Evolutionary conservation across 495 filamentous ascomycete species (phyloP), one percentile per base, ranked within the genome.

Genomic region (Xeromyces bisporus): DNA sequence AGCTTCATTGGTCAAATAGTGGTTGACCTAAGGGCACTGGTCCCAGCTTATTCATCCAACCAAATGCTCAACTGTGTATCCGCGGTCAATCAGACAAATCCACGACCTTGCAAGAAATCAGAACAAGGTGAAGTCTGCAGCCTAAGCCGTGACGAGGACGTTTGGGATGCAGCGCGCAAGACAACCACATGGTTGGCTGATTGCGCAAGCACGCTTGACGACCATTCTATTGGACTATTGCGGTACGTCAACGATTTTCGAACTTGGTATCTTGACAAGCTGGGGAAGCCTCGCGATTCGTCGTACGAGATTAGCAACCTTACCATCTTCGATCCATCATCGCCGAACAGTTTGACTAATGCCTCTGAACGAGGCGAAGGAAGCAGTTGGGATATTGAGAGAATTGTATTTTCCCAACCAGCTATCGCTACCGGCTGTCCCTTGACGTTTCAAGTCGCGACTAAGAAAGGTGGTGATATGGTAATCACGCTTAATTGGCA

Each of bases 401-500:
- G 29, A 9, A 24, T 38, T 25, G 3, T 38, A 1, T 39, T 47
- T 15, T 41, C 37, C 1, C 43, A 43, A 15, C 38, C 43, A 8
- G 36, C 31, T 6, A 43, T 43, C 30, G 40, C 34, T 1, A 40
- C 29, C 11, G 29, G 13, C 8, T 35, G 30, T 6, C 34, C 40
- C 13, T 27, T 43, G 31, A 35, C 32, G 17, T 39, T 47, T 27
- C 31, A 35, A 15, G 24, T 39, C 11, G 37, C 40, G 2, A 43
- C 34, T 9, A 32, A 26, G 14, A 41, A 41, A 17, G 35, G 23
- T 2, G 35, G 31, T 3, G 40, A 40, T 16, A 43, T 47, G 43
- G 37, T 35, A n/a, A 25, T 40, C 23, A 40, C 40, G 5, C 13
- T 47, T 14, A 47, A 33, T 28, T 47, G 40, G 43, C 43, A 47